A percentile compares a stretch with the other conserved stretches of the same genome.
phyloP scores from a whole-genome alignment of 179 eudicot genomes.

The Monotropa hypopitys region DNA sequence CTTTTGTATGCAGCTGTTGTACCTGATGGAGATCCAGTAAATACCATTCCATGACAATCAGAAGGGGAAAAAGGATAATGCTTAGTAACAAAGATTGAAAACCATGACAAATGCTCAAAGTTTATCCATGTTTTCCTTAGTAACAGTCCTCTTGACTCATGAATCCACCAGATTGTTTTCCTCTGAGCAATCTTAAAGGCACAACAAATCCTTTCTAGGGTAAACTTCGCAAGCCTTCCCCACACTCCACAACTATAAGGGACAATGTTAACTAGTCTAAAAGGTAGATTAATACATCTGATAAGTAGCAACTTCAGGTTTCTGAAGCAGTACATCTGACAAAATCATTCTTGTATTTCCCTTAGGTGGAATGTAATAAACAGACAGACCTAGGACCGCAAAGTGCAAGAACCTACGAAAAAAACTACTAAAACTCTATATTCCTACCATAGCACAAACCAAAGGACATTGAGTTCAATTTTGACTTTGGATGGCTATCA shows the following conservation, averaged over 20 bases:
- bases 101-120: background rate
- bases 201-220: background rate
- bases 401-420: background rate
- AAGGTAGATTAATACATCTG: background rate
- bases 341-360: too few relatives aligned
- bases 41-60: background rate
- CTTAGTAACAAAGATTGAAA: background rate
- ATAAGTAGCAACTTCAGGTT: too few relatives aligned
- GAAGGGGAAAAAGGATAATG: too few relatives aligned
- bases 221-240: background rate
- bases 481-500: background rate
- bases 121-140: background rate
- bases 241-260: background rate
- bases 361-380: background rate
- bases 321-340: background rate
- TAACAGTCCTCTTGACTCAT: background rate
- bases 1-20: slow-evolving; percentile 58
- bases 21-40: slow-evolving; percentile 24
- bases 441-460: background rate
- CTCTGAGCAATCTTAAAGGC: background rate
- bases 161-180: background rate
- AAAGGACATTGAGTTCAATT: background rate
- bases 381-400: background rate
- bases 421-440: background rate
- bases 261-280: background rate